Percentiles rank a stretch among this genome's conserved stretches.
Conservation (phyloP, 2,329 filamentous ascomycete genomes). For the Neopestalotiopsis rosae region DNA sequence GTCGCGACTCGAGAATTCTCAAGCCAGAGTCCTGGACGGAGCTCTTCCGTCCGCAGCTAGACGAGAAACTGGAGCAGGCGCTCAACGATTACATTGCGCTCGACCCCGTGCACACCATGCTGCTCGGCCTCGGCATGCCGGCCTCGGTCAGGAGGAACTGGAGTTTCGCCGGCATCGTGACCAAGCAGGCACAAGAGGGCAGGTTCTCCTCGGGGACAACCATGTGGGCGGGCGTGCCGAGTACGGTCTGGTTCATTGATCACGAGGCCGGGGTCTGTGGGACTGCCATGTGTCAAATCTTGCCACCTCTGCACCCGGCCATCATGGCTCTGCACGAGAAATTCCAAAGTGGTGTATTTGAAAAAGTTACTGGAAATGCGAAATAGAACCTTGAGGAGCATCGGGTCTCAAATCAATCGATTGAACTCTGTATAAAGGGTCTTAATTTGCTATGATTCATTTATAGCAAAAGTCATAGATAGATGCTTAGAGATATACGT, state of each 20-base stretch:
- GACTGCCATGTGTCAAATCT: conserved; percentile 25
- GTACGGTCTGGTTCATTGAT: conserved; percentile 33
- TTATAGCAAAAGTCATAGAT: too few species aligned
- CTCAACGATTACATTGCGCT: conserved; percentile 29
- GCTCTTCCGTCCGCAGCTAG: conserved; percentile 33
- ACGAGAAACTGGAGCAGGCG: conserved; percentile 27
- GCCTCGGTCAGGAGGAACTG: conserved; percentile 27
- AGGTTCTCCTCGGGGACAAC: conserved; percentile 25
- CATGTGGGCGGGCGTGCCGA: conserved; percentile 31
- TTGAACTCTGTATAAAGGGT: too few species aligned
- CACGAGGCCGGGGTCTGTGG: conserved; percentile 29
- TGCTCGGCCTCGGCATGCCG: conserved; percentile 27
- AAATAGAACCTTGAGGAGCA: too few species aligned
- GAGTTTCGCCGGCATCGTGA: conserved; percentile 31
- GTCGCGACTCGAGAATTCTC: conserved; percentile 30
- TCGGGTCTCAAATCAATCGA: too few species aligned
- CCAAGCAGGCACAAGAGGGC: conserved; percentile 28
- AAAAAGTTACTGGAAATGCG: conserved; percentile 19
- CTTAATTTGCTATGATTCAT: too few species aligned
- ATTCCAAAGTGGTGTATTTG: conserved; percentile 2
- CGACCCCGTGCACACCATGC: conserved; percentile 22
- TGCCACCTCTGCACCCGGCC: neutral
- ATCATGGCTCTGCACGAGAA: conserved; percentile 9
- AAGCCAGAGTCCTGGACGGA: conserved; percentile 27
- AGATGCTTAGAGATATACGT: too few species aligned